These are phyloP conservation scores for Jamesozyma rosinii DNA, from an alignment of 805 yeast species.

Conservation along the genomic window DNA sequence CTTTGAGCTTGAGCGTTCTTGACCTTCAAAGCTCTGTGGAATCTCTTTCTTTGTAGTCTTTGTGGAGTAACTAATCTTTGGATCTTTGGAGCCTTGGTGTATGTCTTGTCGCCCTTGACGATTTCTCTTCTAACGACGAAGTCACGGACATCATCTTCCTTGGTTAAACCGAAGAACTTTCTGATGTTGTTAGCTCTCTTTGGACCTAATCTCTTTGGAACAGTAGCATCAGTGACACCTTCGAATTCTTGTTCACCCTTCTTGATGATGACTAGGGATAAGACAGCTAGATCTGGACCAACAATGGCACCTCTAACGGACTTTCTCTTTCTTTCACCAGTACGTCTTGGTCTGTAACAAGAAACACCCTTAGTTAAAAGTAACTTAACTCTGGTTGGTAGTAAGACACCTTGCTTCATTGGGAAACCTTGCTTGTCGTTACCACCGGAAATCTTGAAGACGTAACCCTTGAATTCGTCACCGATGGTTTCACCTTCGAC, in stretches of 20 bases:
- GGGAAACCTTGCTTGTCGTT: slow-evolving; percentile 99
- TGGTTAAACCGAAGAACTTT: slow-evolving; percentile 87
- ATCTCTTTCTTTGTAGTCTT: slow-evolving; percentile 98
- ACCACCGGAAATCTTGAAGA: slow-evolving; percentile 98
- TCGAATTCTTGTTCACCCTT: slow-evolving; percentile 94
- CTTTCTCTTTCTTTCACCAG: slow-evolving; percentile 99
- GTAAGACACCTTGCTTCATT: slow-evolving; percentile 99
- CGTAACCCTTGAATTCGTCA: slow-evolving; percentile 98
- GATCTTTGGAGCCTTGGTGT: slow-evolving; percentile 99
- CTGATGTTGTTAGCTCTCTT: slow-evolving; percentile 99
- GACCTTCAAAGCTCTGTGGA: slow-evolving; percentile 84
- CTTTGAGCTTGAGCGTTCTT: slow-evolving; percentile 97
- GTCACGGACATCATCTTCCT: slow-evolving; percentile 47
- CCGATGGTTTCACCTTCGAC: slow-evolving; percentile 97
- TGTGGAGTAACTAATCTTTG: slow-evolving; percentile 99
- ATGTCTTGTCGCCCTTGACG: slow-evolving; percentile 94
- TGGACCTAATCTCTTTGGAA: slow-evolving; percentile 99
- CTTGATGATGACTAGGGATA: slow-evolving; percentile 87
- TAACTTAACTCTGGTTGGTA: slow-evolving; percentile 98
- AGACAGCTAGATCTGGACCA: slow-evolving; percentile 91
- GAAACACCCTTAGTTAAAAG: slow-evolving; percentile 89
- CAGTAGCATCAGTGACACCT: slow-evolving; percentile 89
- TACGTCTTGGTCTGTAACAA: slow-evolving; percentile 99
- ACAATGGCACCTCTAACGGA: slow-evolving; percentile 99
- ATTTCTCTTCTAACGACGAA: slow-evolving; percentile 98